A percentile compares a stretch with the other conserved stretches of the same genome.
Conservation (phyloP, 805 yeast species). For the Metschnikowia baotianmanensis region DNA sequence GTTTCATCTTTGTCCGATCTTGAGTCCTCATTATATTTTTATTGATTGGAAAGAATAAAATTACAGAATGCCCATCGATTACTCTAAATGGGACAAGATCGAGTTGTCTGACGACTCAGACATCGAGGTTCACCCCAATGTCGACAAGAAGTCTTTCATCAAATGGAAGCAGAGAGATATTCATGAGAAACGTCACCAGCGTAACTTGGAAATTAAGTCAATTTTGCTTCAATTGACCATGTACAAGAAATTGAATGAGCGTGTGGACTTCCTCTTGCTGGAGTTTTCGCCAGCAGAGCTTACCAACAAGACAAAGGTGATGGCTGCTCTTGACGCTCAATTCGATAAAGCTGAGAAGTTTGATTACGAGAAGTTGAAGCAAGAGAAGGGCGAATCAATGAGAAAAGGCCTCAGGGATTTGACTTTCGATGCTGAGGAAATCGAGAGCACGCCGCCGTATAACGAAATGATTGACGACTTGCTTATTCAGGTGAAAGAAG, state of each 20-base stretch:
- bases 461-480: constrained; percentile 93
- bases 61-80: constrained; percentile 73
- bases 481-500: constrained; percentile 70
- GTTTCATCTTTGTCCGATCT: too few relatives aligned
- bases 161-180: constrained; percentile 97
- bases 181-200: constrained; percentile 84
- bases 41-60: background rate
- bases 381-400: constrained; percentile 41
- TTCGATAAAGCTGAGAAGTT: constrained; percentile 64
- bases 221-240: constrained; percentile 75
- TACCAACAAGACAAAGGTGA: constrained; percentile 26
- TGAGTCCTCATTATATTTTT: too few relatives aligned
- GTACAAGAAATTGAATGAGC: constrained; percentile 69
- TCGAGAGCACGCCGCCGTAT: constrained; percentile 57
- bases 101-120: constrained; percentile 97
- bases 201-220: constrained; percentile 74
- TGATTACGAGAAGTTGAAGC: constrained; percentile 36
- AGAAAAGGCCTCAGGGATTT: constrained; percentile 44
- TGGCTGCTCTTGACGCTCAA: constrained; percentile 43
- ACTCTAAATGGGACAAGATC: constrained; percentile 96
- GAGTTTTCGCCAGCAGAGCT: constrained; percentile 42
- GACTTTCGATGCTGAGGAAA: constrained; percentile 33
- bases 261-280: constrained; percentile 64
- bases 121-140: constrained; percentile 96
- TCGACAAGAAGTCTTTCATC: constrained; percentile 88